Base-by-base conservation (phyloP, 2,329 filamentous ascomycete genomes). In the Pyrenochaeta sp. region DNA sequence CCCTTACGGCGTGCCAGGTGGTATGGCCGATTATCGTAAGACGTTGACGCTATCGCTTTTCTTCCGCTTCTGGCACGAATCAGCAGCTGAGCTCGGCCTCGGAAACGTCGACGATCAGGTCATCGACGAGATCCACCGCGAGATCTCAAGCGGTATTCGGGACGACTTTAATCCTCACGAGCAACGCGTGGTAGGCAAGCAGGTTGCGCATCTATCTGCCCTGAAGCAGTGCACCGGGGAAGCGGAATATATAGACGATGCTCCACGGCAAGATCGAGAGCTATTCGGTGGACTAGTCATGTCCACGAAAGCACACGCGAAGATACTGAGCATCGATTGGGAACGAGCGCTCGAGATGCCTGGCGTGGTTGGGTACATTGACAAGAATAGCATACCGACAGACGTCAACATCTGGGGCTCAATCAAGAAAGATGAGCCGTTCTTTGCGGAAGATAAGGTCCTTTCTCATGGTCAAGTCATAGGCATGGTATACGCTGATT, bases 41-140 rank as follows among this genome's bases (percentile, higher is more conserved):
- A 91, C 93, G 1, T 81, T 98, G 10, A 93, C 94, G 0, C 81
- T 97, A 50, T 91, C 93, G 0, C 93, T 98, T 80, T 98, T 98
- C 79, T 97, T 97, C 78, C 88, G 92, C n/a, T 98, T 97, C 78
- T 97, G 96, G 76, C 91, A 98, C 69, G 93, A 98, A 57, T 86
- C 93, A 0, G 83, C 96, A 36, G 84, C 87, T 0, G 84, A 84
- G 15, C 76, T 95, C 1, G 81, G 68, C 80, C 39, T 84, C 9
- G 75, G 80, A 1, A 81, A 84, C 8, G 72, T 88, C 32, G 92
- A 96, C 69, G 80, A 83, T 49, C 88, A 96, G 64, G 91, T 88
- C 0, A 85, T 94, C 27, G 84, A 86, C 1, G 94, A 97, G 72
- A 90, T 98, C 45, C 91, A 96, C 70, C 84, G 94, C 57, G 88